A percentile compares a stretch with the other conserved stretches of the same genome.
phyloP scores from a whole-genome alignment of 768 basidiomycete species.

The Hemileccinum impolitum region DNA sequence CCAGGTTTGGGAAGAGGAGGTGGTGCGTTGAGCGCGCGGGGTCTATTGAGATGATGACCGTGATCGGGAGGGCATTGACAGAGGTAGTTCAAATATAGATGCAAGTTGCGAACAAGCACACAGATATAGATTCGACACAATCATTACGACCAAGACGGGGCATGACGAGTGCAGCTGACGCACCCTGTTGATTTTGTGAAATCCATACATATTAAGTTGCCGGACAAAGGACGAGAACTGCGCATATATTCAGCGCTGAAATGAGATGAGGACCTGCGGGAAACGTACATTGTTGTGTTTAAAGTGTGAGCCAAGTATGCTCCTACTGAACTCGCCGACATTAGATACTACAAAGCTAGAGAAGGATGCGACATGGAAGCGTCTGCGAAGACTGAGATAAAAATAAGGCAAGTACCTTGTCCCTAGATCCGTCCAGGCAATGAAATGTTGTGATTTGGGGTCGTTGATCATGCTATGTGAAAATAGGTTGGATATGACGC shows the following conservation, averaged over 20 bases:
- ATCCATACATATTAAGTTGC: slow-evolving; percentile 95
- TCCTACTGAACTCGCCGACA: slow-evolving; percentile 81
- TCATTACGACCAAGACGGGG: slow-evolving; percentile 10
- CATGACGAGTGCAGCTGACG: slow-evolving; percentile 22
- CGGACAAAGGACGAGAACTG: slow-evolving; percentile 94
- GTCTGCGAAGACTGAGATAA: not conserved
- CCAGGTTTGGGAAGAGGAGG: slow-evolving; percentile 80
- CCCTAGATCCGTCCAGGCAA: slow-evolving; percentile 79
- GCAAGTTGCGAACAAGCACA: no score
- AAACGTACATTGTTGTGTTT: slow-evolving; percentile 82
- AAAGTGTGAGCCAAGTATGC: slow-evolving; percentile 82
- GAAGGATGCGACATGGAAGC: not conserved
- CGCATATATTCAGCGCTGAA: slow-evolving; percentile 7
- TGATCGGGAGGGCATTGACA: not conserved
- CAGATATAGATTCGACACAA: slow-evolving; percentile 4
- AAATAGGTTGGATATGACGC: not conserved
- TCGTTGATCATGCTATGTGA: slow-evolving; percentile 78
- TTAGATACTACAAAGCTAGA: slow-evolving; percentile 77
- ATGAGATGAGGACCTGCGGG: slow-evolving; percentile 19
- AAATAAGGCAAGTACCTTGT: slow-evolving; percentile 43
- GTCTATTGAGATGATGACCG: slow-evolving; percentile 42
- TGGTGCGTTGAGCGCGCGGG: slow-evolving; percentile 78
- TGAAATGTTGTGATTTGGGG: slow-evolving; percentile 73
- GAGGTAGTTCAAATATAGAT: no score
- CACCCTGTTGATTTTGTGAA: slow-evolving; percentile 90